Percentiles rank a stretch among this genome's conserved stretches.
Conservation (phyloP, 2,329 filamentous ascomycete genomes). For the Aspergillus calidoustus region DNA sequence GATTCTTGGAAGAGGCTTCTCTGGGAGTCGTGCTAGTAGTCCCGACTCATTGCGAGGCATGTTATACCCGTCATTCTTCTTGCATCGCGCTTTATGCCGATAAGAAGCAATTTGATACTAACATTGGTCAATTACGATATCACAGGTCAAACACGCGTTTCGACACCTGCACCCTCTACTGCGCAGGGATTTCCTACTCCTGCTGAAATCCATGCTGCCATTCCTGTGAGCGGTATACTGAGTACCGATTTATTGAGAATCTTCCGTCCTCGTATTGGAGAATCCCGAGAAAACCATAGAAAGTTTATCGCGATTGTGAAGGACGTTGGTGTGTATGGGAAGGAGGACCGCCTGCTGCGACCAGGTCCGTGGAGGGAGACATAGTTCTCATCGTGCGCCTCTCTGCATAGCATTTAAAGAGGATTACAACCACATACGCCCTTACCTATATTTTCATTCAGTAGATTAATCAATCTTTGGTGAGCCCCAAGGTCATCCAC, state of each 20-base stretch:
- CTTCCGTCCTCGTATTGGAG: slow-evolving; percentile 49
- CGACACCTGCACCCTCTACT: slow-evolving; percentile 35
- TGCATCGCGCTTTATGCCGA: not conserved
- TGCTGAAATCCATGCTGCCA: slow-evolving; percentile 52
- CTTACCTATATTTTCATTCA: no score
- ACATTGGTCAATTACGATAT: not conserved
- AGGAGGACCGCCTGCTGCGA: slow-evolving; percentile 47
- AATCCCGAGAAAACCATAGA: slow-evolving; percentile 47
- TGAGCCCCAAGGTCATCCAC: no score
- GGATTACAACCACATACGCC: not conserved
- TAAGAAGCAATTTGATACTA: not conserved
- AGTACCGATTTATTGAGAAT: slow-evolving; percentile 50
- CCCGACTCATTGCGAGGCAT: slow-evolving; percentile 41
- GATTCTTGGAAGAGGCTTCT: slow-evolving; percentile 31
- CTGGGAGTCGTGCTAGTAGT: slow-evolving; percentile 46
- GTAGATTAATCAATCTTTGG: no score
- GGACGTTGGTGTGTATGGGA: slow-evolving; percentile 48
- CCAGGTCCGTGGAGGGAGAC: slow-evolving; percentile 42
- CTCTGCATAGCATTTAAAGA: not conserved
- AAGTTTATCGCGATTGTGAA: slow-evolving; percentile 51
- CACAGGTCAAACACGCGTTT: slow-evolving; percentile 34
- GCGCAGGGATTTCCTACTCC: slow-evolving; percentile 47
- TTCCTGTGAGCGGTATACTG: slow-evolving; percentile 50
- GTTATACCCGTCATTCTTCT: slow-evolving; percentile 6
- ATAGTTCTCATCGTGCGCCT: slow-evolving; percentile 4